These are phyloP conservation scores for Paraconiothyrium sp. DNA, from an alignment of 2,329 filamentous ascomycete genomes.

Conservation along the genomic window DNA sequence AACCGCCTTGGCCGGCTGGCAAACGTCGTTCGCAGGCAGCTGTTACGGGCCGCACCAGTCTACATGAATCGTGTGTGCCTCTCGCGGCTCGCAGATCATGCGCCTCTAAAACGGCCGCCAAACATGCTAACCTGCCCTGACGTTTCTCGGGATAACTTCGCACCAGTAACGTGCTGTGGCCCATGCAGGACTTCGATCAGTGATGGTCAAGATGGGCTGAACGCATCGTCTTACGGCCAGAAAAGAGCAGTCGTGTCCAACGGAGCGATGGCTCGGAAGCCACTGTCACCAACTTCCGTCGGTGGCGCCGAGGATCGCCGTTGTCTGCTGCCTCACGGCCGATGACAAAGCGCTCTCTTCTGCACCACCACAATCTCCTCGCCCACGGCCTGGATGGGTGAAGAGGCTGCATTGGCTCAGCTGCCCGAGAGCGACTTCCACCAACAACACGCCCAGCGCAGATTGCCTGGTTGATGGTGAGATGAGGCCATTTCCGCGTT, in stretches of 20 bases:
- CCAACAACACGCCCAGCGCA: too few relatives aligned
- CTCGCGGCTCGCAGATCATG: constrained; percentile 3
- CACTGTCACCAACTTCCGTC: too few relatives aligned
- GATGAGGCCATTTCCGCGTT: too few relatives aligned
- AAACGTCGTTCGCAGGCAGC: constrained; percentile 6
- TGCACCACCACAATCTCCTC: not conserved
- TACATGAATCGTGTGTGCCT: not conserved
- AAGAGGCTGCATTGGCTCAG: too few relatives aligned
- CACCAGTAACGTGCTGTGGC: not conserved
- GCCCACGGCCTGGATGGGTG: not conserved
- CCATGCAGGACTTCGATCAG: not conserved
- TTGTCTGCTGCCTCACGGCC: too few relatives aligned
- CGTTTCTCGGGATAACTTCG: not conserved
- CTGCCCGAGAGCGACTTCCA: too few relatives aligned
- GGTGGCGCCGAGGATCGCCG: too few relatives aligned
- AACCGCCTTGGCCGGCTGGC: not conserved
- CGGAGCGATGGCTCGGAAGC: too few relatives aligned
- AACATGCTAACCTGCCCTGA: not conserved
- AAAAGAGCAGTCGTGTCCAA: too few relatives aligned
- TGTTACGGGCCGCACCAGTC: constrained; percentile 8
- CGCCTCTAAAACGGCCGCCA: not conserved
- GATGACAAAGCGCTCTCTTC: not conserved
- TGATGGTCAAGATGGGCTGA: too few relatives aligned
- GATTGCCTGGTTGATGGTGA: too few relatives aligned
- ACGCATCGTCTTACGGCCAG: too few relatives aligned